Evolutionary conservation across 2,329 filamentous ascomycete genomes (phyloP).

Genomic region (Cercospora beticola): DNA sequence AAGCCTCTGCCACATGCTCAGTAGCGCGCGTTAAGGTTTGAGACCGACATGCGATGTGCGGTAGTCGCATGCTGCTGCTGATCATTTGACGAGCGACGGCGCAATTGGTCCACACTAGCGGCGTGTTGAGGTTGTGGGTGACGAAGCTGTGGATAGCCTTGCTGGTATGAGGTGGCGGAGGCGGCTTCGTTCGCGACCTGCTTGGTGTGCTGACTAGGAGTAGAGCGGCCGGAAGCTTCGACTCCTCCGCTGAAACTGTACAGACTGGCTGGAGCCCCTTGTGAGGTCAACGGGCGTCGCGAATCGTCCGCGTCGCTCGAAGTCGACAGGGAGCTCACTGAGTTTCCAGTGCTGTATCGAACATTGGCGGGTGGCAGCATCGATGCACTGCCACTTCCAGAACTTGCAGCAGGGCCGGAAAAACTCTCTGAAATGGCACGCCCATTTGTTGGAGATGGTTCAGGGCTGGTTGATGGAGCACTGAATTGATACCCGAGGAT

Average conservation of each 20-base stretch:
- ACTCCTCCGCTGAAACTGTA: conserved; percentile 35
- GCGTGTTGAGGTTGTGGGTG: conserved; percentile 32
- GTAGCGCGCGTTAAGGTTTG: conserved; percentile 31
- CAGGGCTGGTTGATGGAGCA: conserved; percentile 27
- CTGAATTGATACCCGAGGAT: conserved; percentile 35
- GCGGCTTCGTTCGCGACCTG: conserved; percentile 15
- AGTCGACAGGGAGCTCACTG: conserved; percentile 16
- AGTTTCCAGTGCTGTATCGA: conserved; percentile 17
- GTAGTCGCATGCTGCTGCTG: conserved; percentile 27
- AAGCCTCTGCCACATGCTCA: conserved; percentile 10
- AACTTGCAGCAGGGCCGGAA: conserved; percentile 21
- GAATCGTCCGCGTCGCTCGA: conserved; percentile 14
- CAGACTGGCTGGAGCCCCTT: conserved; percentile 27
- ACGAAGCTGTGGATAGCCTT: conserved; percentile 20
- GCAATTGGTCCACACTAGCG: conserved; percentile 29
- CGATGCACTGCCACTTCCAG: conserved; percentile 17
- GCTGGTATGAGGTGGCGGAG: conserved; percentile 13
- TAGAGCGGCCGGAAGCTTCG: conserved; percentile 19
- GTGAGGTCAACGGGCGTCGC: conserved; percentile 23
- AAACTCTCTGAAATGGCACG: conserved; percentile 26
- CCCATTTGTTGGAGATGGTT: conserved; percentile 28
- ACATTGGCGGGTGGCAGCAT: conserved; percentile 29
- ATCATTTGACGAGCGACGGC: conserved; percentile 29
- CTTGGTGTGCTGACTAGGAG: conserved; percentile 17
- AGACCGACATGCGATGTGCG: conserved; percentile 32